These are phyloP conservation scores for Xylariaceae sp. DNA, from an alignment of 2,329 filamentous ascomycete species.

Conservation along the genomic window DNA sequence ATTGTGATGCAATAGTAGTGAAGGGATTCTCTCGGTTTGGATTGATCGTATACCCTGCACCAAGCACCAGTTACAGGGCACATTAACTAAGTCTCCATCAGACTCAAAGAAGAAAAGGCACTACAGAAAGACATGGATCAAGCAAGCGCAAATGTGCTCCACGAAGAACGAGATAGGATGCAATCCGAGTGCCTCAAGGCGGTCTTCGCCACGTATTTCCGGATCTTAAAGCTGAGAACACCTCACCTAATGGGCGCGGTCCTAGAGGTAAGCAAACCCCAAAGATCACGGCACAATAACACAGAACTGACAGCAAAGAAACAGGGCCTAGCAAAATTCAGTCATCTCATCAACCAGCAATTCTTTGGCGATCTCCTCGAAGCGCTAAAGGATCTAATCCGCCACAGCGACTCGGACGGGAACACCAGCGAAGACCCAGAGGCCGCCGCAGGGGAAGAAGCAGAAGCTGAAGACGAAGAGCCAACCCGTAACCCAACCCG, in stretches of 20 bases:
- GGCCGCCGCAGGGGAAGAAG: conserved; percentile 37
- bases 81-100: conserved; percentile 32
- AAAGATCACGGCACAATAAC: not conserved
- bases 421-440: conserved; percentile 42
- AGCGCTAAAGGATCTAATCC: conserved; percentile 87
- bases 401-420: conserved; percentile 60
- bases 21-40: not conserved
- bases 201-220: conserved; percentile 93
- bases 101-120: conserved; percentile 73
- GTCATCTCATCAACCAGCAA: conserved; percentile 96
- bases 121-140: conserved; percentile 91
- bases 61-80: not conserved
- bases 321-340: conserved; percentile 78
- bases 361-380: conserved; percentile 97
- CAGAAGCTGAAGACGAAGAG: conserved; percentile 46
- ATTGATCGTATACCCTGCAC: not conserved
- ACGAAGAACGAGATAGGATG: conserved; percentile 90
- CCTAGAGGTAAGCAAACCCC: conserved; percentile 12
- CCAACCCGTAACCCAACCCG: conserved; percentile 69
- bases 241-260: conserved; percentile 94
- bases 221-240: conserved; percentile 78
- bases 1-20: not conserved
- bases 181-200: conserved; percentile 94
- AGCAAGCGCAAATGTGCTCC: conserved; percentile 83
- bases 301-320: conserved; percentile 39